Conservation (phyloP, 2,329 filamentous ascomycete species). For the Trichoderma brevicompactum region DNA sequence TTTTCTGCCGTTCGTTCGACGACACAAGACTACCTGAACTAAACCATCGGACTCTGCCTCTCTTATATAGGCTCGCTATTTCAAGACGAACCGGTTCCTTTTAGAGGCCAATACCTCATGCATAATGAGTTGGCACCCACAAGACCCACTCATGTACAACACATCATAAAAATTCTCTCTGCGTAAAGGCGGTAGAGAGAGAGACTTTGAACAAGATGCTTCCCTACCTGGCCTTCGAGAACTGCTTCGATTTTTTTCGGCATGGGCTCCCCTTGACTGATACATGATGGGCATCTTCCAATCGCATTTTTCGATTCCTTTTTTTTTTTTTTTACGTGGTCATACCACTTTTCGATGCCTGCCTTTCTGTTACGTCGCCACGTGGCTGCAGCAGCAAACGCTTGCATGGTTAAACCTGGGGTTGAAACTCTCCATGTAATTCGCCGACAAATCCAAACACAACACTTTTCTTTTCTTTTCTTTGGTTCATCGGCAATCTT, state of each 20-base stretch:
- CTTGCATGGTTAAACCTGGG: conserved; percentile 25
- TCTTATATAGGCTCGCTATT: conserved; percentile 27
- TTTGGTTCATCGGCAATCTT: not conserved
- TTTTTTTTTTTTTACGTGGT: conserved; percentile 21
- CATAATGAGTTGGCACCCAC: conserved; percentile 30
- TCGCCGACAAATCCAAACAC: conserved; percentile 11
- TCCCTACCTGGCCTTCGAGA: conserved; percentile 12
- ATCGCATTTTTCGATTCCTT: conserved; percentile 17
- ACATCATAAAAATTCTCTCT: conserved; percentile 28
- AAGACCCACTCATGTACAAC: conserved; percentile 30
- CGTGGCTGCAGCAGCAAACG: conserved; percentile 25
- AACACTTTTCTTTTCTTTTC: not conserved
- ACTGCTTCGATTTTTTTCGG: conserved; percentile 9
- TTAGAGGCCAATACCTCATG: conserved; percentile 28
- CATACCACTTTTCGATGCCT: conserved; percentile 17
- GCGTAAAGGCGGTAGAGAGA: conserved; percentile 14
- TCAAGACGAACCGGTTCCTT: conserved; percentile 23
- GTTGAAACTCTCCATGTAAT: conserved; percentile 19
- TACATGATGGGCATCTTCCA: conserved; percentile 5
- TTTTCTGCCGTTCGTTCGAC: conserved; percentile 11
- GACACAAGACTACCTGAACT: conserved; percentile 3
- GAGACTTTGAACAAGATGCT: not conserved
- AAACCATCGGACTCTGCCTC: conserved; percentile 18
- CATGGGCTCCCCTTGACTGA: conserved; percentile 11
- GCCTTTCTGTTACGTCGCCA: conserved; percentile 28